phyloP scores from a whole-genome alignment of 352 stramenopile species.

The Pythium utonaiense region DNA sequence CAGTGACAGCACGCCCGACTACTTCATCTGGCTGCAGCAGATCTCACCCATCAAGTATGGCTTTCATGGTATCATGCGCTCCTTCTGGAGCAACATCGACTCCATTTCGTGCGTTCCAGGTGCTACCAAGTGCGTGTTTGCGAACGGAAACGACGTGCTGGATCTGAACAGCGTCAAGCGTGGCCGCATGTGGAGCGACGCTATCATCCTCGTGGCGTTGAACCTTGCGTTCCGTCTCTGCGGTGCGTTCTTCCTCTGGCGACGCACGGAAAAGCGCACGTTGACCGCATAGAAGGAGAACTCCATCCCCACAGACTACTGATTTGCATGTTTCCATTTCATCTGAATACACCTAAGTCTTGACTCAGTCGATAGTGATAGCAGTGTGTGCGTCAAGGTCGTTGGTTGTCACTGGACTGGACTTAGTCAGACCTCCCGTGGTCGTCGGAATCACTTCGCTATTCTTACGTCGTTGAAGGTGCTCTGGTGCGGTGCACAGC shows the following conservation, averaged over 20 bases:
- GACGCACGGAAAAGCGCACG: conserved; percentile 15
- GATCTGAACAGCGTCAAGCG: conserved; percentile 25
- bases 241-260: conserved; percentile 29
- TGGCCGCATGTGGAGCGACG: conserved; percentile 21
- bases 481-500: too few relatives aligned
- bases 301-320: too few relatives aligned
- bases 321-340: too few relatives aligned
- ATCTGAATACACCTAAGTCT: background rate
- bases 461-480: background rate
- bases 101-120: conserved; percentile 23
- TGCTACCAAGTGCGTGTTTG: conserved; percentile 18
- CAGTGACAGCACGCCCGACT: conserved; percentile 30
- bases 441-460: too few relatives aligned
- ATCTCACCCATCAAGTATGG: conserved; percentile 43
- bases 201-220: conserved; percentile 23
- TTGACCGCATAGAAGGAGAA: background rate
- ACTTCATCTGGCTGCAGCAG: conserved; percentile 38
- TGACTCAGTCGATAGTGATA: background rate
- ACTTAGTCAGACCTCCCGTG: too few relatives aligned
- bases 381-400: too few relatives aligned
- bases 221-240: conserved; percentile 29
- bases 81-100: conserved; percentile 28
- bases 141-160: conserved; percentile 24
- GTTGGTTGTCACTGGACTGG: too few relatives aligned
- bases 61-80: conserved; percentile 29